These are phyloP conservation scores for Syzygium jambos DNA, from an alignment of 345 rosid species.

Conservation along the genomic window DNA sequence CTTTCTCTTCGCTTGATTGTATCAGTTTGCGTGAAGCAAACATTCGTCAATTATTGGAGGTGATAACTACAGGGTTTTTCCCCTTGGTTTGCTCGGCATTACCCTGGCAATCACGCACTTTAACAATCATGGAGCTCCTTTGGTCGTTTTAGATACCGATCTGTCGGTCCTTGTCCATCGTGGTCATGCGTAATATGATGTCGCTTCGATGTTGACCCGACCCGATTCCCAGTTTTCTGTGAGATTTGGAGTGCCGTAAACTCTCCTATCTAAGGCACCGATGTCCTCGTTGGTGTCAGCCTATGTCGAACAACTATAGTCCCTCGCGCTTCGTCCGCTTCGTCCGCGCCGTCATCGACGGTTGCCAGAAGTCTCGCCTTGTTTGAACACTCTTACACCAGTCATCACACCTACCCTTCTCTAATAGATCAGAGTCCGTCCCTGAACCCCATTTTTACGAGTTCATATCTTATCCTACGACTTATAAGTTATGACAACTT, in stretches of 20 bases:
- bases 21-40: not conserved
- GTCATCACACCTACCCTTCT: not conserved
- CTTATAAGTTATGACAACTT: not conserved
- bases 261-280: not conserved
- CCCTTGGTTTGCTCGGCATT: not conserved
- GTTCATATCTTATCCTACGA: not conserved
- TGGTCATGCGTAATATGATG: no score
- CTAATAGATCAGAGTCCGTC: not conserved
- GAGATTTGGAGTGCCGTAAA: not conserved
- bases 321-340: not conserved
- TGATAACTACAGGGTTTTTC: not conserved
- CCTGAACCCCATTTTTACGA: not conserved
- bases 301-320: not conserved
- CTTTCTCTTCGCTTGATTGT: not conserved
- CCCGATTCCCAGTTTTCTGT: not conserved
- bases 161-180: not conserved
- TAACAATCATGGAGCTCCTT: not conserved
- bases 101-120: not conserved
- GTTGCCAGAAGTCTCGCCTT: not conserved
- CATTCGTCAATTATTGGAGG: not conserved
- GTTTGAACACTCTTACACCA: not conserved
- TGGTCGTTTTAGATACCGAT: not conserved
- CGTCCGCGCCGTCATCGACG: rapidly evolving
- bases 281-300: not conserved
- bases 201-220: not conserved